Base-by-base conservation (phyloP, 75 land plant genomes). In the Cunninghamia lanceolata region DNA sequence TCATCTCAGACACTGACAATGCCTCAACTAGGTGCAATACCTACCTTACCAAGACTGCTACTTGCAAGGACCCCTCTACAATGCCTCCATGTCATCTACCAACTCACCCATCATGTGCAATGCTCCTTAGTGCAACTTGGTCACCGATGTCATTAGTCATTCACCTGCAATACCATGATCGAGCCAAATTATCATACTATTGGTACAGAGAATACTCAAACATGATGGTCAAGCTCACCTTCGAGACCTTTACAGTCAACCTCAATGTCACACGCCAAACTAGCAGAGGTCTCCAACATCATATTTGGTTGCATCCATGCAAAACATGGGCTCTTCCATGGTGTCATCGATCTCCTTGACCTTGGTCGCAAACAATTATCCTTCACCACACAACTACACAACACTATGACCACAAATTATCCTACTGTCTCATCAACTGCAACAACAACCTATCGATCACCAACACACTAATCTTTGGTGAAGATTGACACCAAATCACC, bases 1-100 rank as follows among this genome's bases (percentile, higher is more conserved):
- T 97, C 16, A 94, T 97, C 28, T 85, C 96, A n/a, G 99, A 97
- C 88, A 97, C 99, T 1, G 99, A 98, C 10, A 97, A 98, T 85
- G 99, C 77, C 93, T 97, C 36, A 92, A 93, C 54, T 97, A 98
- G 99, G 83, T 96, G 59, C 99, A 97, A 66, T 96, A 96, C 85
- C 81, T 83, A 5, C 99, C 99, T 50, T 97, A 98, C 88, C 54
- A 89, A 70, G 90, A 90, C 53, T 97, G 99, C 88, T 52, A 52
- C 10, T 10, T 10, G 5, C 75, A 68, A 16, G 94, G 93, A 13
- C 94, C 94, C n/a, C 42, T 89, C 73, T 94, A 90, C 88, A 86
- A 94, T 81, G 93, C 96, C 21, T 45, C 74, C 4, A 83, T 76
- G 0, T 93, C 94, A 6, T 78, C 86, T 45, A 91, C 95, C 34